Base-by-base conservation (phyloP, 352 stramenopile genomes). In the Phytophthora rubi region DNA sequence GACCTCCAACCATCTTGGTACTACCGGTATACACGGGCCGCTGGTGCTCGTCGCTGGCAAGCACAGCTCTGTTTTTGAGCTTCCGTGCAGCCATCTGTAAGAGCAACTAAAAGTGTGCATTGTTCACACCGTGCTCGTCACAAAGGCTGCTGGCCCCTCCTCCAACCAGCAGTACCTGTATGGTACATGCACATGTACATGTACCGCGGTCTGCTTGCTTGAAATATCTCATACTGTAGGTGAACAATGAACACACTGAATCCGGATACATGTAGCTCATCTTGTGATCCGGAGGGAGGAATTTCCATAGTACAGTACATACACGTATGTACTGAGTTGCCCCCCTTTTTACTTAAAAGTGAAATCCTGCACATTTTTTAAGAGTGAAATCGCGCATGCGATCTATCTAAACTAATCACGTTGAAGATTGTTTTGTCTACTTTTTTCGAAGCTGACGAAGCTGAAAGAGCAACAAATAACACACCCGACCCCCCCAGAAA, bases 81-180 rank as follows among this genome's bases (percentile, higher is more conserved):
- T 68, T 62, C 53, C 32, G 6, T 15, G 21, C 39, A 30, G 32
- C 32, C 62, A 69, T 69, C 49, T 69, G 62, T 28, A 15, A 13
- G n/a, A 28, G 23, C 44, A 42, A 42, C 30, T 48, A 64, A 33
- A 51, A 51, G 26, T 28, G 16, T 26, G n/a, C 44, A 15, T 37
- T 39, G 45, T 28, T 45, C 62, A 70, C 62, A 47, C 33, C 47
- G 35, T 23, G 45, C n/a, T 57, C 55, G 62, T 59, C 62, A 70
- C 39, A 49, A n/a, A 63, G 2, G 37, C 21, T 18, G n/a, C 2
- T 13, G 23, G 6, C 18, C 10, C 51, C 35, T 65, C 47, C 23
- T 60, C 45, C 47, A 70, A 21, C 63, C 44, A 42, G 32, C 30
- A 16, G 33, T 26, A 26, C 23, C 0, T 26, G 23, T 26, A 26